Base-by-base conservation (phyloP, 495 filamentous ascomycete genomes). In the Bathelium albidoporum region DNA sequence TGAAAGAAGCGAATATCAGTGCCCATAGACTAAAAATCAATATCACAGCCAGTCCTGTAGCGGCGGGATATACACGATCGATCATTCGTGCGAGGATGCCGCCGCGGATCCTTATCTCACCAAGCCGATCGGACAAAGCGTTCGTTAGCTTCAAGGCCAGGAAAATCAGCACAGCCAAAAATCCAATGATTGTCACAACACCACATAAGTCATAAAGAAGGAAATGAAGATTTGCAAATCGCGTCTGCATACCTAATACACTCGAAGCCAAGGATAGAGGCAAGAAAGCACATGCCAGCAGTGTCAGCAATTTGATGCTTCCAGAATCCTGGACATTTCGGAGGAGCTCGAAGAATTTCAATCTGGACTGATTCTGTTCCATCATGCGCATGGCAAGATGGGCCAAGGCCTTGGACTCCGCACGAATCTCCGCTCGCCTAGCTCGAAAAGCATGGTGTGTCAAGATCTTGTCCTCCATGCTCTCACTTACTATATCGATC, bases 161-260 rank as follows among this genome's bases (percentile, higher is more conserved):
- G 34, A 39, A 39, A 5, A 5, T 14, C 14, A 39, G 34, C 34
- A 39, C 14, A 14, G 34, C 14, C 34, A 39, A 39, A 5, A 14
- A 39, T 14, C 34, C 34, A 39, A 39, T 39, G 34, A 39, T 39
- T 14, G 55, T 26, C 14, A 62, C 32, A 7, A 62, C 61, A 26
- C 61, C 61, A 16, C 43, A 62, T 18, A 62, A 62, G 45, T 62
- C 61, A 44, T 62, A 62, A 14, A 62, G 26, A 5, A 62, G 61
- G 18, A 28, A 53, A 22, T 58, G 43, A 20, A 62, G 43, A 31
- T 62, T 44, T 9, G 26, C 61, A 26, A 62, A 52, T 10, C 61
- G 41, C 14, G 44, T 55, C 44, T 62, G 61, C 61, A 62, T 62
- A 52, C 61, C 55, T 44, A 62, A 52, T 2, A 62, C 20, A 20